Evolutionary conservation across 352 stramenopile species (phyloP).

Genomic region (Phytophthora pisi): DNA sequence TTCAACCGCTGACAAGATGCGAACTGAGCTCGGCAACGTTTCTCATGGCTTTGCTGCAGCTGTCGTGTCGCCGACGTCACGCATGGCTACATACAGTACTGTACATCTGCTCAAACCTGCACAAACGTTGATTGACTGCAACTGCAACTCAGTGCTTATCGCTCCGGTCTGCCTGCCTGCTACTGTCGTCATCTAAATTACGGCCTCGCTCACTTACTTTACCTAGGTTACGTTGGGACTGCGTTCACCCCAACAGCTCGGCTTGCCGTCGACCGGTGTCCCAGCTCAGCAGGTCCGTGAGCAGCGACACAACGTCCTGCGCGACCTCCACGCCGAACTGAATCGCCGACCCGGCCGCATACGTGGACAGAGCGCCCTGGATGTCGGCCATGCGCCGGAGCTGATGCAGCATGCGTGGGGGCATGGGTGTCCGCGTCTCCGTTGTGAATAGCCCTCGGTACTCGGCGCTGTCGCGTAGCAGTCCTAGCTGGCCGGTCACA

Average conservation of each 20-base stretch:
- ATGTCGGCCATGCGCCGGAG: constrained; percentile 81
- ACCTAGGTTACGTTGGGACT: constrained; percentile 6
- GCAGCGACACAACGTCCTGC: constrained; percentile 75
- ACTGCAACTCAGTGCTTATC: constrained; percentile 1
- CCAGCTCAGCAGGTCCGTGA: constrained; percentile 75
- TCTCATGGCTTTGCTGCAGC: constrained; percentile 11
- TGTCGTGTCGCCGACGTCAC: constrained; percentile 18
- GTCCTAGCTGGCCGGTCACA: constrained; percentile 65
- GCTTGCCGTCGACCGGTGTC: constrained; percentile 60
- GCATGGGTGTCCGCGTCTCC: constrained; percentile 57
- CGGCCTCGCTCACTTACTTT: constrained; percentile 16
- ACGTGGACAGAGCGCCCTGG: constrained; percentile 72
- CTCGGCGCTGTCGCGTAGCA: constrained; percentile 70
- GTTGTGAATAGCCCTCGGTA: constrained; percentile 68
- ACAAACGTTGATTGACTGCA: constrained; percentile 20
- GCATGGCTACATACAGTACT: constrained; percentile 1
- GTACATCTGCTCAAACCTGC: neutral
- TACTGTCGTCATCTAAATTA: constrained; percentile 33
- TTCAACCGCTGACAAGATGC: constrained; percentile 15
- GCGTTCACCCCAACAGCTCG: constrained; percentile 47
- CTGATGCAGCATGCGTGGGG: constrained; percentile 56
- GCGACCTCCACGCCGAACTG: constrained; percentile 82
- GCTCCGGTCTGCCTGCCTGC: constrained; percentile 3
- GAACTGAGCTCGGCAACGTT: constrained; percentile 10
- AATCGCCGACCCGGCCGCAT: constrained; percentile 64